A percentile compares a stretch with the other conserved stretches of the same genome.
Evolutionary conservation across 306 rosid species (phyloP).

Genomic region (Cicer arietinum): DNA sequence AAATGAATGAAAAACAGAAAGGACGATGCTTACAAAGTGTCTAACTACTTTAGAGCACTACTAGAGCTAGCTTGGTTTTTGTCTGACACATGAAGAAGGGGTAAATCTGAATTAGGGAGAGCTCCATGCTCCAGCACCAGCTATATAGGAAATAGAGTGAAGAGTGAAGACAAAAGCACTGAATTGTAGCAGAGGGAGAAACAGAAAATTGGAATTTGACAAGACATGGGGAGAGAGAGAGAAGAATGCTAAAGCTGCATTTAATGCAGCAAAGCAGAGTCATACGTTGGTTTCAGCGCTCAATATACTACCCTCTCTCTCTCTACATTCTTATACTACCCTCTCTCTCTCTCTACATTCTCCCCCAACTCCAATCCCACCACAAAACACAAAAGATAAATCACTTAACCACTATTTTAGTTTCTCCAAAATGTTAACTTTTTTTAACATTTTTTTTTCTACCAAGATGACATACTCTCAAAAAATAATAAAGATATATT

Average conservation of each 20-base stretch:
- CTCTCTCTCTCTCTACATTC: background rate
- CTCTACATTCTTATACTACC: slow-evolving; percentile 30
- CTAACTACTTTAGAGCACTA: slow-evolving; percentile 25
- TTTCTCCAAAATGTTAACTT: too few species aligned
- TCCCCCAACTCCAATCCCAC: background rate
- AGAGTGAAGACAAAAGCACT: slow-evolving; percentile 29
- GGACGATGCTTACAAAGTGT: background rate
- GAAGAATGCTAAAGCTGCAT: background rate
- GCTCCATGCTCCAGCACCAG: background rate
- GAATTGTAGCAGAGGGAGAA: slow-evolving; percentile 25
- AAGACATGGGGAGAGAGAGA: slow-evolving; percentile 37
- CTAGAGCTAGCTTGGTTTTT: slow-evolving; percentile 22
- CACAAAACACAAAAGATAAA: too few species aligned
- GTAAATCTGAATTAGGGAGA: too few species aligned
- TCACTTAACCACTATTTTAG: too few species aligned
- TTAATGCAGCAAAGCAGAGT: slow-evolving; percentile 19
- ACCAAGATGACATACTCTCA: too few species aligned
- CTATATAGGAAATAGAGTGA: background rate
- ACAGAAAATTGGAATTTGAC: slow-evolving; percentile 41
- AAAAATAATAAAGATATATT: too few species aligned
- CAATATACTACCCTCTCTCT: slow-evolving; percentile 34
- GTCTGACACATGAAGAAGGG: background rate
- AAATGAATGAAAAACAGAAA: background rate
- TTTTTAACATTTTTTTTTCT: too few species aligned
- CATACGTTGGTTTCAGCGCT: slow-evolving; percentile 63